Evolutionary conservation across 805 yeast genomes (phyloP).

Genomic region (Vanderwaltozyma tropicalis): DNA sequence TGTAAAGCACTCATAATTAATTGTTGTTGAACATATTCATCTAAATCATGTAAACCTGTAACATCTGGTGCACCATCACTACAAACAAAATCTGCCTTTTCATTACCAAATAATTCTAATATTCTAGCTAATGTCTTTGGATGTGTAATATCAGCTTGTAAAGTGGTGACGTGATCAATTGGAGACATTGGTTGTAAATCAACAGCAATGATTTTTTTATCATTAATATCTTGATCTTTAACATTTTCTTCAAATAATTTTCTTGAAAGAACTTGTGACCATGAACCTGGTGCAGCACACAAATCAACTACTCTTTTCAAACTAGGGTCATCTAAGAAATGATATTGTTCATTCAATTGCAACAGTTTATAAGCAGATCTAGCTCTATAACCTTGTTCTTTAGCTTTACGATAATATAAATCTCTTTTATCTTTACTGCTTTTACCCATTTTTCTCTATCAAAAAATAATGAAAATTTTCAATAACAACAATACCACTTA

Average conservation of each 20-base stretch:
- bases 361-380: slow-evolving; percentile 90
- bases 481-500: too few relatives aligned
- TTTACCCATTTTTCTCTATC: slow-evolving; percentile 78
- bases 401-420: slow-evolving; percentile 83
- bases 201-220: slow-evolving; percentile 79
- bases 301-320: slow-evolving; percentile 83
- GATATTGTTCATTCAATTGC: slow-evolving; percentile 85
- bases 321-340: slow-evolving; percentile 50
- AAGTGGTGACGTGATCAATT: slow-evolving; percentile 75
- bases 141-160: slow-evolving; percentile 96
- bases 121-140: slow-evolving; percentile 77
- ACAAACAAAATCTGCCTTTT: slow-evolving; percentile 89
- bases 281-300: slow-evolving; percentile 98
- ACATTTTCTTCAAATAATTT: slow-evolving; percentile 42
- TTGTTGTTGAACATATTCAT: slow-evolving; percentile 95
- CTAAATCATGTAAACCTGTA: slow-evolving; percentile 92
- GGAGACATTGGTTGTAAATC: slow-evolving; percentile 98
- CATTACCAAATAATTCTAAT: slow-evolving; percentile 75
- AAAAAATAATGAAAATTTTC: too few relatives aligned
- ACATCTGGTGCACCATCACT: slow-evolving; percentile 99
- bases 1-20: slow-evolving; percentile 84
- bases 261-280: slow-evolving; percentile 90
- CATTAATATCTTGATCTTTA: slow-evolving; percentile 25
- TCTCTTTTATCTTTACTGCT: slow-evolving; percentile 92
- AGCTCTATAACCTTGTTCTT: slow-evolving; percentile 97